Conservation (phyloP, 2,329 filamentous ascomycete species). For the Cryphonectria carpinicola region DNA sequence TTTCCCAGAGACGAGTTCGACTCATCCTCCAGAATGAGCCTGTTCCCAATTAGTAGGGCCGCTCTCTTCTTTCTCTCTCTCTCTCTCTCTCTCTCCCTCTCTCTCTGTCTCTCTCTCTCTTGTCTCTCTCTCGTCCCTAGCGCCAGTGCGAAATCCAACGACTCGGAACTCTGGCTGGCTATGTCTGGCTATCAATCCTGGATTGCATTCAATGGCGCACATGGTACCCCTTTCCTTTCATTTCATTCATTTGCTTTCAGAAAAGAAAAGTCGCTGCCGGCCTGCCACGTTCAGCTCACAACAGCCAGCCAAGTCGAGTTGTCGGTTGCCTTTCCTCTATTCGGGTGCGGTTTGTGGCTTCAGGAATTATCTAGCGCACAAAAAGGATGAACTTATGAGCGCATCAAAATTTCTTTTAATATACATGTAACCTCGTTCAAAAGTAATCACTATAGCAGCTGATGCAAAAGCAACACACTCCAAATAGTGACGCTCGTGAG, state of each 20-base stretch:
- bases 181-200: not conserved
- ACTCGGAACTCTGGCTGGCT: not conserved
- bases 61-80: not conserved
- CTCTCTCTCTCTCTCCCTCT: not conserved
- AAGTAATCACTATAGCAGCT: not conserved
- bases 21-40: constrained; percentile 6
- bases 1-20: constrained; percentile 1
- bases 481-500: not conserved
- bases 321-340: not conserved
- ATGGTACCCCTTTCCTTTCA: not conserved
- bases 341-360: not conserved
- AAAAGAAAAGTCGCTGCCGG: not conserved
- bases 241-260: not conserved
- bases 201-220: not conserved
- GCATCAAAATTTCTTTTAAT: not conserved
- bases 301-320: not conserved
- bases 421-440: not conserved
- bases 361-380: not conserved
- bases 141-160: not conserved
- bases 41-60: not conserved
- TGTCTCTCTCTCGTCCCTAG: not conserved
- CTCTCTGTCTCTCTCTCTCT: too few species aligned
- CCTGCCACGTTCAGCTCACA: not conserved
- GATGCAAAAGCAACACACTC: not conserved
- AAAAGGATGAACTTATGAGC: not conserved